A percentile compares a stretch with the other conserved stretches of the same genome.
Evolutionary conservation across 345 rosid genomes (phyloP).

Genomic region (Triadica sebifera): DNA sequence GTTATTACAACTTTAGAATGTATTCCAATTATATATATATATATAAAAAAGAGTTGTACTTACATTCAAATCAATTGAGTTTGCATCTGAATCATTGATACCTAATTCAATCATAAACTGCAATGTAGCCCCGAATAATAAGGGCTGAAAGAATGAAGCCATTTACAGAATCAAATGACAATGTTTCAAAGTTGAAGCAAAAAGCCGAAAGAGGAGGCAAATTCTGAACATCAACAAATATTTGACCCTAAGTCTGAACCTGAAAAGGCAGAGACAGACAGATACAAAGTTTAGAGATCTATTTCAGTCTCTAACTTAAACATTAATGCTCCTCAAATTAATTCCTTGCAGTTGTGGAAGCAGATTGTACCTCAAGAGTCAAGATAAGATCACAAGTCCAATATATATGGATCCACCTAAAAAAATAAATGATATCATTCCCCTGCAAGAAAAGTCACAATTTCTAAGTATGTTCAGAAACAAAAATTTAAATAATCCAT

Average conservation of each 20-base stretch:
- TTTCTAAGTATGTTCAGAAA: background rate
- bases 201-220: too few species aligned
- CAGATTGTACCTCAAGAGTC: conserved; percentile 36
- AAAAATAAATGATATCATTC: conserved; percentile 83
- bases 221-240: too few species aligned
- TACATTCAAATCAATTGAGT: background rate
- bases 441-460: conserved; percentile 53
- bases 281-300: background rate
- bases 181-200: too few species aligned
- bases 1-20: too few species aligned
- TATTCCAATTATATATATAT: too few species aligned
- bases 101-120: background rate
- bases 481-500: background rate
- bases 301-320: too few species aligned
- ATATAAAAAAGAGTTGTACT: too few species aligned
- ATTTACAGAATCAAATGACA: background rate
- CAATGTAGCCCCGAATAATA: conserved; percentile 15
- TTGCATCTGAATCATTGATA: too few species aligned
- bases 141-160: conserved; percentile 34
- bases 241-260: conserved; percentile 2
- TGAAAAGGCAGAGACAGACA: background rate
- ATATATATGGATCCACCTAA: conserved; percentile 74
- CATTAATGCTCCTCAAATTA: background rate
- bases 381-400: conserved; percentile 84
- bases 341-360: conserved; percentile 20